A percentile compares a stretch with the other conserved stretches of the same genome.
Conservation (phyloP, 192 early-diverging fungal species). For the Entomortierella chlamydospora region DNA sequence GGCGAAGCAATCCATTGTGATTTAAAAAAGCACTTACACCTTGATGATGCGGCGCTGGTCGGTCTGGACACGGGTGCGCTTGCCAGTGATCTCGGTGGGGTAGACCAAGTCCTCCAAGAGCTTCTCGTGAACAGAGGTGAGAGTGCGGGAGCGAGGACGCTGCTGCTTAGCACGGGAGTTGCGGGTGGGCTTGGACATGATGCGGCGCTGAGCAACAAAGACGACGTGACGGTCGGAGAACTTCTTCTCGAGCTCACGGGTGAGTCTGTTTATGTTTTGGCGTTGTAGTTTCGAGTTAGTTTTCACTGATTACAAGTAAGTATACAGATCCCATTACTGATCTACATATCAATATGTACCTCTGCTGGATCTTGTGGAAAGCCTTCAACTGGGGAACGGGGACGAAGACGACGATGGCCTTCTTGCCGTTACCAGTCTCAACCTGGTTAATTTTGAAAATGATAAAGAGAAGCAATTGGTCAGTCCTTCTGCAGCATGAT, state of each 20-base stretch:
- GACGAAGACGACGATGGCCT: slow-evolving; percentile 97
- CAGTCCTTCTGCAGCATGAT: not conserved
- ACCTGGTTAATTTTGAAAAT: slow-evolving; percentile 59
- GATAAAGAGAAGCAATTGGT: not conserved
- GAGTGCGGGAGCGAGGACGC: slow-evolving; percentile 95
- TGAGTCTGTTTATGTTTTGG: slow-evolving; percentile 62
- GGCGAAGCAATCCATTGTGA: not conserved
- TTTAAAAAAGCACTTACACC: slow-evolving; percentile 70
- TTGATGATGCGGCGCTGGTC: slow-evolving; percentile 96
- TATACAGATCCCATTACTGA: too few relatives aligned
- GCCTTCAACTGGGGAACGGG: slow-evolving; percentile 94
- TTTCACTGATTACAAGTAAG: too few relatives aligned
- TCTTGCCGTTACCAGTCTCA: slow-evolving; percentile 93
- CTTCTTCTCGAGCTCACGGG: slow-evolving; percentile 99
- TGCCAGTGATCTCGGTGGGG: slow-evolving; percentile 99
- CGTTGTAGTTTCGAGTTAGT: not conserved
- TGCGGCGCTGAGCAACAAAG: slow-evolving; percentile 92
- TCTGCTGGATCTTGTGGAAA: slow-evolving; percentile 97
- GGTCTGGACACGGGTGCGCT: slow-evolving; percentile 96
- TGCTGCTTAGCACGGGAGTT: slow-evolving; percentile 90
- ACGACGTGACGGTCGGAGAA: slow-evolving; percentile 99
- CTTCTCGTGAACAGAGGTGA: slow-evolving; percentile 96
- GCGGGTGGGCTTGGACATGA: slow-evolving; percentile 93
- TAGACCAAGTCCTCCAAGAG: slow-evolving; percentile 97
- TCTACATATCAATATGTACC: slow-evolving; percentile 55